phyloP scores from a whole-genome alignment of 306 rosid genomes.

The Pterocarpus santalinus region DNA sequence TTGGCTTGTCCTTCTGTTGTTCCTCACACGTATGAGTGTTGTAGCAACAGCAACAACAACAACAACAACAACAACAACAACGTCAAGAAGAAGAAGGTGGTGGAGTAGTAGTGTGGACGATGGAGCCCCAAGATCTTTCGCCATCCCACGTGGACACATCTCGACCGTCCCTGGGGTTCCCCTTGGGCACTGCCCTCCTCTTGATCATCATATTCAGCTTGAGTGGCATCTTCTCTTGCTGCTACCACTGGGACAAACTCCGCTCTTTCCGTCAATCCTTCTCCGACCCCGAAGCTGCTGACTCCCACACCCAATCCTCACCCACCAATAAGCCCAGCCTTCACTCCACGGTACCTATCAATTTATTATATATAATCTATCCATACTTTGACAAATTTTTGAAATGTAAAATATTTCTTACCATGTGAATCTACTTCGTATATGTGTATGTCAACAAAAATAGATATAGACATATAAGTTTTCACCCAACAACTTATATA shows the following conservation, averaged over 20 bases:
- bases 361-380: no score
- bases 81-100: neutral
- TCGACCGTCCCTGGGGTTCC: constrained; percentile 93
- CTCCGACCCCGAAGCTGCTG: constrained; percentile 33
- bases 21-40: constrained; percentile 52
- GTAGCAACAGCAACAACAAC: neutral
- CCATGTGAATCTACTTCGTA: no score
- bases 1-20: neutral
- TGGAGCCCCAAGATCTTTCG: constrained; percentile 78
- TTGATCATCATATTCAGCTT: constrained; percentile 83
- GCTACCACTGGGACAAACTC: constrained; percentile 97
- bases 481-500: no score
- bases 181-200: constrained; percentile 93
- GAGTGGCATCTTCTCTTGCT: constrained; percentile 96
- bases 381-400: no score
- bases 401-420: no score
- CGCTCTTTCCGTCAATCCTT: constrained; percentile 71
- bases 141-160: constrained; percentile 76
- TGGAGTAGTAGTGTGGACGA: constrained; percentile 2
- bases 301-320: constrained; percentile 48
- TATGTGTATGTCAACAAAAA: no score
- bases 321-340: constrained; percentile 53
- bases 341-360: constrained; percentile 48
- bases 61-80: neutral
- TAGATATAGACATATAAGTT: no score